phyloP scores from a whole-genome alignment of 2,329 filamentous ascomycete genomes.

The Trichoderma asperellum region DNA sequence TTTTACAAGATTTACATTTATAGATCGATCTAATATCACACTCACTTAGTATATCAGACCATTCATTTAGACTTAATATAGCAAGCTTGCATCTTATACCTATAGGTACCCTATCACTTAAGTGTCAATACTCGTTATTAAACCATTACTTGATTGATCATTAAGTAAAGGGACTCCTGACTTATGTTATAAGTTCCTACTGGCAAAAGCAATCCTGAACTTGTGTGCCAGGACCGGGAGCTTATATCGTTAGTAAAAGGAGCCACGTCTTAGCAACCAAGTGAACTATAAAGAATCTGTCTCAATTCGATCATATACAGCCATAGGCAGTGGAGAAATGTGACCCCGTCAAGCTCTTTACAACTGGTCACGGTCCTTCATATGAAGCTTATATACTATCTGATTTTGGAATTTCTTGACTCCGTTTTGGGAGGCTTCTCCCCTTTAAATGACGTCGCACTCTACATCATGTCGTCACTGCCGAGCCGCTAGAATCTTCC shows the following conservation, averaged over 20 bases:
- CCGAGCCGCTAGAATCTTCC: too few species aligned
- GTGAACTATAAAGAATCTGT: not conserved
- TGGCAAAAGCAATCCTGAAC: not conserved
- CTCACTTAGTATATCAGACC: not conserved
- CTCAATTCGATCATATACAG: not conserved
- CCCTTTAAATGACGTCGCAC: too few species aligned
- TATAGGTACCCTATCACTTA: not conserved
- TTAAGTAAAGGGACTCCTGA: not conserved
- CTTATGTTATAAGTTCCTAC: not conserved
- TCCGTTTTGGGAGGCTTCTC: too few species aligned
- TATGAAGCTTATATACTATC: too few species aligned
- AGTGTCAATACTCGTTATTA: not conserved
- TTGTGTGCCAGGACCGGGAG: not conserved
- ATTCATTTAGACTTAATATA: slow-evolving; percentile 1
- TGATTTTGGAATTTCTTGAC: too few species aligned
- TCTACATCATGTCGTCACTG: too few species aligned
- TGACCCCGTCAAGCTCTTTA: not conserved
- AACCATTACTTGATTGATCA: not conserved
- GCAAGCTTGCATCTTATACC: not conserved
- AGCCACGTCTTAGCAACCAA: not conserved
- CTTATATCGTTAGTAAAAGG: not conserved
- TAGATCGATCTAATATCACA: not conserved
- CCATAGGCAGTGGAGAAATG: not conserved
- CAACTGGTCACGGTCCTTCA: too few species aligned
- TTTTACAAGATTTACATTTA: not conserved